These are phyloP conservation scores for Jatropha multifida DNA, from an alignment of 441 rosid species.

Conservation along the genomic window DNA sequence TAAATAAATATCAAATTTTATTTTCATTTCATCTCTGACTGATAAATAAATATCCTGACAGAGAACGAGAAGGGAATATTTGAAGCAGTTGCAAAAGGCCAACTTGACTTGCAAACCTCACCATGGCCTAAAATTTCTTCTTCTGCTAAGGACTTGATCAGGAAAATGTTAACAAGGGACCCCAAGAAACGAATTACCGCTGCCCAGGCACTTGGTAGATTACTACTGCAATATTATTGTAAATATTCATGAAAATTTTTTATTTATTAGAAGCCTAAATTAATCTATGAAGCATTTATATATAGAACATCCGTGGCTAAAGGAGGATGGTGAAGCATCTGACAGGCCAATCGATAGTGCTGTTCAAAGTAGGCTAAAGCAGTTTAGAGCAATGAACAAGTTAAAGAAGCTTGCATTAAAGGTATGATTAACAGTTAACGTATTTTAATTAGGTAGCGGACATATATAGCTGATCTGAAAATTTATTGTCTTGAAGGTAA, in stretches of 20 bases:
- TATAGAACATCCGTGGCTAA: slow-evolving; percentile 87
- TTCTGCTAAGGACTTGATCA: slow-evolving; percentile 81
- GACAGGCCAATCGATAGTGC: slow-evolving; percentile 78
- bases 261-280: background rate
- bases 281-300: background rate
- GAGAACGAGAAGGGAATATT: slow-evolving; percentile 46
- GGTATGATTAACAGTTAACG: slow-evolving; percentile 25
- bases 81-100: slow-evolving; percentile 39
- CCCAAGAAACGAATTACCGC: slow-evolving; percentile 74
- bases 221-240: background rate
- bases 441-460: too few species aligned
- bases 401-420: slow-evolving; percentile 83
- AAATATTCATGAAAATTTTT: background rate
- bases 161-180: slow-evolving; percentile 75
- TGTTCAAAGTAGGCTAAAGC: slow-evolving; percentile 77
- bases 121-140: slow-evolving; percentile 93
- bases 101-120: slow-evolving; percentile 56
- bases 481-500: slow-evolving; percentile 42
- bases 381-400: slow-evolving; percentile 90
- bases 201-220: slow-evolving; percentile 79
- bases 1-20: too few species aligned
- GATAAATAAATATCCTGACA: slow-evolving; percentile 27
- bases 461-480: background rate
- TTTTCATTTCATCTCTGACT: slow-evolving; percentile 5
- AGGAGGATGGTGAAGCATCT: slow-evolving; percentile 54